These are phyloP conservation scores for Ophiostoma angusticollis DNA, from an alignment of 2,329 filamentous ascomycete genomes.

Conservation along the genomic window DNA sequence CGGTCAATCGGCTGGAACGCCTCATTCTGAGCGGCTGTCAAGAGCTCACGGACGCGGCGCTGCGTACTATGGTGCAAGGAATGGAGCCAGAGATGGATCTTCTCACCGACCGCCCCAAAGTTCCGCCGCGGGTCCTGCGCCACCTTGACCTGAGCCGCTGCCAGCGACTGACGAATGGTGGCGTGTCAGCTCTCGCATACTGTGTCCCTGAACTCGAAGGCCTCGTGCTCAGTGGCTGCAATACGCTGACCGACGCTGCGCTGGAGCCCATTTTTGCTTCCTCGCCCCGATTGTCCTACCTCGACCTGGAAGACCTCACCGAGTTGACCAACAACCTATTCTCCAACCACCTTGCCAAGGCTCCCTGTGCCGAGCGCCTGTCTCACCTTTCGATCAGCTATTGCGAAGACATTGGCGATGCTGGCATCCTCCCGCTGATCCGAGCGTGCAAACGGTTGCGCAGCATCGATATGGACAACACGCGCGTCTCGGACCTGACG, in stretches of 20 bases:
- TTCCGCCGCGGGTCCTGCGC: conserved; percentile 64
- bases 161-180: conserved; percentile 54
- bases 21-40: conserved; percentile 69
- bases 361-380: conserved; percentile 58
- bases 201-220: conserved; percentile 71
- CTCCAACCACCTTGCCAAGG: conserved; percentile 57
- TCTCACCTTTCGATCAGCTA: conserved; percentile 80
- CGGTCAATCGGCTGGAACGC: conserved; percentile 70
- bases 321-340: conserved; percentile 64
- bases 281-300: conserved; percentile 63
- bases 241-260: conserved; percentile 58
- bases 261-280: conserved; percentile 62
- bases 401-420: conserved; percentile 74
- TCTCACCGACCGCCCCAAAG: conserved; percentile 61
- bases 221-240: conserved; percentile 68
- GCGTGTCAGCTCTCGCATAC: conserved; percentile 58
- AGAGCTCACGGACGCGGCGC: conserved; percentile 61
- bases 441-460: conserved; percentile 58
- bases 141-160: conserved; percentile 81
- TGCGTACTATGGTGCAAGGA: conserved; percentile 66
- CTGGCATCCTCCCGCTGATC: conserved; percentile 70
- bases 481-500: conserved; percentile 73
- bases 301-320: conserved; percentile 80
- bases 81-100: conserved; percentile 65
- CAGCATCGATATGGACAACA: conserved; percentile 84